phyloP scores from a whole-genome alignment of 352 stramenopile species.

The Elongisporangium undulatum region DNA sequence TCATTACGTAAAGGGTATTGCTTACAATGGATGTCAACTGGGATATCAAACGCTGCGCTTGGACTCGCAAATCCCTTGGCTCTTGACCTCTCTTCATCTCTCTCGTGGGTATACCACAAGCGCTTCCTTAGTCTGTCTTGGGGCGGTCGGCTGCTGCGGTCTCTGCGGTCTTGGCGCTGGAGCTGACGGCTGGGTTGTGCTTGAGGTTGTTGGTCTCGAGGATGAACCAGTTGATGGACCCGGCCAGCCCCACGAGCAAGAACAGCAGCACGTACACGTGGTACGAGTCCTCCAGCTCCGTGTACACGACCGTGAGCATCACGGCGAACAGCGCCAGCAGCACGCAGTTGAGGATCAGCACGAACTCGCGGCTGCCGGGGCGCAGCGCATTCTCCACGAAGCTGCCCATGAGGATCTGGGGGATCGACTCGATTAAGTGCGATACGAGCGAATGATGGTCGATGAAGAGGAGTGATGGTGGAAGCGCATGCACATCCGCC shows the following conservation, averaged over 20 bases:
- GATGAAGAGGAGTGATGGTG: neutral
- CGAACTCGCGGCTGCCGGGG: conserved; percentile 73
- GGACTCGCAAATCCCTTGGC: no score
- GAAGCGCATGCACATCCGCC: neutral
- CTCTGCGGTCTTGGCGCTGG: conserved; percentile 6
- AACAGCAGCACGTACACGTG: conserved; percentile 85
- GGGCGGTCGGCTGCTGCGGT: conserved; percentile 15
- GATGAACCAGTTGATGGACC: conserved; percentile 88
- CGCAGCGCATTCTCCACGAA: conserved; percentile 47
- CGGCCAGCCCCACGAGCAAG: conserved; percentile 68
- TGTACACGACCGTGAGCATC: conserved; percentile 73
- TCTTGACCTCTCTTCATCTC: no score
- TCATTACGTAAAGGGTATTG: no score
- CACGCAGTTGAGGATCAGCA: conserved; percentile 66
- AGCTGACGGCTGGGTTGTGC: conserved; percentile 21
- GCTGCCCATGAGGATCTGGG: conserved; percentile 16
- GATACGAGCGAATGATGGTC: neutral
- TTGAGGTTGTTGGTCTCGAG: conserved; percentile 66
- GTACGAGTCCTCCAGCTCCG: conserved; percentile 76
- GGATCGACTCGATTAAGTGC: neutral
- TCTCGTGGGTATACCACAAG: no score
- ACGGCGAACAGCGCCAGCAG: conserved; percentile 64
- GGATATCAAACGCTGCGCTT: no score
- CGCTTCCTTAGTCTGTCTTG: conserved; percentile 51
- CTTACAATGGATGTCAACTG: no score